Conservation (phyloP, 2,329 filamentous ascomycete species). For the Lecanicillium sp. region DNA sequence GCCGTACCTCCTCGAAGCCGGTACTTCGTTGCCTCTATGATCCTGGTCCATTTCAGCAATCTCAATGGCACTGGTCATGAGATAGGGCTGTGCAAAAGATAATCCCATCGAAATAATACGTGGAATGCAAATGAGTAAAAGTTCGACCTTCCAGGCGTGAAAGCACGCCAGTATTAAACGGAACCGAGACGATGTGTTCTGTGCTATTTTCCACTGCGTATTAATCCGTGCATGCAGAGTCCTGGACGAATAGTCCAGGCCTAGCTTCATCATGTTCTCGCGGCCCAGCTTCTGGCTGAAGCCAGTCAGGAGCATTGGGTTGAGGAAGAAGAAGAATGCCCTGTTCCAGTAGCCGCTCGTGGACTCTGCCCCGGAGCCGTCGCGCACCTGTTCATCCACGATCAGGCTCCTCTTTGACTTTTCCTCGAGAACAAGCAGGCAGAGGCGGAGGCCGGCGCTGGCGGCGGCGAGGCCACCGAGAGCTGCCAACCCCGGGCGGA, state of each 20-base stretch:
- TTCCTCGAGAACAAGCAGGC: conserved; percentile 27
- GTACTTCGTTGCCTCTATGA: background rate
- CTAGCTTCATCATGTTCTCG: background rate
- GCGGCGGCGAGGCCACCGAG: conserved; percentile 24
- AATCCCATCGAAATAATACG: background rate
- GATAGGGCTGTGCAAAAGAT: background rate
- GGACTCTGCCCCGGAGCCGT: background rate
- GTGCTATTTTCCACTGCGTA: background rate
- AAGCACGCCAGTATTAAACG: background rate
- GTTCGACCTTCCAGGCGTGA: background rate
- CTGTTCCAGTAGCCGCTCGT: background rate
- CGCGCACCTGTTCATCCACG: background rate
- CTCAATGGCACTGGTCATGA: background rate
- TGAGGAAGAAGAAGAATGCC: background rate
- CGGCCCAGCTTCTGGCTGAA: background rate
- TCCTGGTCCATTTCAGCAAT: background rate
- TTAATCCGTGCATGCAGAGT: background rate
- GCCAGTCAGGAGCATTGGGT: background rate
- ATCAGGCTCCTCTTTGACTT: conserved; percentile 19
- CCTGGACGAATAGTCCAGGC: background rate
- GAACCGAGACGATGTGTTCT: background rate
- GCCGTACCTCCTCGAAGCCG: background rate
- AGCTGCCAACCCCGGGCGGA: conserved; percentile 19
- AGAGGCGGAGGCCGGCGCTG: conserved; percentile 21
- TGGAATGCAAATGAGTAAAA: background rate